Percentiles rank a stretch among this genome's conserved stretches.
Conservation (phyloP, 2,329 filamentous ascomycete genomes). For the Hymenotorrendiella dingleyae region DNA sequence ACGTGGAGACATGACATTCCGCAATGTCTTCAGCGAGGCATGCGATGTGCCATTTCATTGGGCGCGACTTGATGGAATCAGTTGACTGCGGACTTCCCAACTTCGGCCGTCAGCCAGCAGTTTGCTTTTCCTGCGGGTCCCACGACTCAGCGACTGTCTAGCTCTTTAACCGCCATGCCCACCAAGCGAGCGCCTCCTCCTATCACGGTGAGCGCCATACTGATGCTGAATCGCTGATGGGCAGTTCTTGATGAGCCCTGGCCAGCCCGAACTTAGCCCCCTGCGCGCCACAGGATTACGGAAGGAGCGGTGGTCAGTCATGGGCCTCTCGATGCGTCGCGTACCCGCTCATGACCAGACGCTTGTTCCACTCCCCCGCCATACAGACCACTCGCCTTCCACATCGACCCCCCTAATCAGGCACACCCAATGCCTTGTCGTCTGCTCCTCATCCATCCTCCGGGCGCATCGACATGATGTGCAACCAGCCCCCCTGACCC, state of each 20-base stretch:
- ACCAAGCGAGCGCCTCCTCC: no score
- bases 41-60: background rate
- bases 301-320: no score
- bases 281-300: background rate
- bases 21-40: background rate
- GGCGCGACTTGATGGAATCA: background rate
- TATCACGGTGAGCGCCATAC: background rate
- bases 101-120: background rate
- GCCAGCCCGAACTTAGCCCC: background rate
- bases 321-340: conserved; percentile 14
- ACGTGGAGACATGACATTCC: background rate
- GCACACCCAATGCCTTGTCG: background rate
- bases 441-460: background rate
- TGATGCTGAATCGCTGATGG: background rate
- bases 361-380: conserved; percentile 1
- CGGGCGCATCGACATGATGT: background rate
- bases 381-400: no score
- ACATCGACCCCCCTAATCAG: no score
- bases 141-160: background rate
- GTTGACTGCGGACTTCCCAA: background rate
- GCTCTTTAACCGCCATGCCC: no score
- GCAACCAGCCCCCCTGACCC: background rate
- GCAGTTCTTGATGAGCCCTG: background rate
- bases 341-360: conserved; percentile 16
- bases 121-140: background rate